Evolutionary conservation across 305 asterid species (phyloP).

Genomic region (Solanum hybrid): DNA sequence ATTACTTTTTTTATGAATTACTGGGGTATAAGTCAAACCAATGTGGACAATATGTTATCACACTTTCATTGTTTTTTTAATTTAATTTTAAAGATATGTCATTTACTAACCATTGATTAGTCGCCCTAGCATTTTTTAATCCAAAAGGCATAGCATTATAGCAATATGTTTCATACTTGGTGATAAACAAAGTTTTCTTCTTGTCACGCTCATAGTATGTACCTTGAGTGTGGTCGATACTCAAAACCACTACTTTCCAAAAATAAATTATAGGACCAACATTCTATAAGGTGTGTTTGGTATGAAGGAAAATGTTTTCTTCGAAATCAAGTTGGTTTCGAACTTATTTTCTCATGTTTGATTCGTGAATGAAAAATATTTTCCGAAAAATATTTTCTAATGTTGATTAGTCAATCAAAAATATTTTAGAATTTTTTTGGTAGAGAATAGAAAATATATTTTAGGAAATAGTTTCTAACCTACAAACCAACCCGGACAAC

Average conservation of each 20-base stretch:
- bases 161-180: not conserved
- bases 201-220: not conserved
- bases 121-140: not conserved
- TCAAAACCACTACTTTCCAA: not conserved
- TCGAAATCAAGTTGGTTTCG: not conserved
- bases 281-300: not conserved
- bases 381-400: not conserved
- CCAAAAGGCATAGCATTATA: not conserved
- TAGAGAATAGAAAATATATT: not conserved
- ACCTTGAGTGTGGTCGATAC: not conserved
- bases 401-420: not conserved
- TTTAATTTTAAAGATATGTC: not conserved
- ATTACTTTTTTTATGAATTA: not conserved
- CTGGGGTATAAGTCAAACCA: not conserved
- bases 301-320: not conserved
- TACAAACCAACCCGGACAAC: not conserved
- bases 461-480: not conserved
- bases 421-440: not conserved
- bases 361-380: not conserved
- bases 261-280: not conserved
- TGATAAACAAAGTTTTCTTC: not conserved
- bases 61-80: not conserved
- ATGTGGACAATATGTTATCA: not conserved
- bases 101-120: not conserved
- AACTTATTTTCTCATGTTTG: not conserved